A percentile compares a stretch with the other conserved stretches of the same genome.
These are phyloP conservation scores for Chaetomium globosum DNA, from an alignment of 2,329 filamentous ascomycete genomes.

Conservation along the genomic window DNA sequence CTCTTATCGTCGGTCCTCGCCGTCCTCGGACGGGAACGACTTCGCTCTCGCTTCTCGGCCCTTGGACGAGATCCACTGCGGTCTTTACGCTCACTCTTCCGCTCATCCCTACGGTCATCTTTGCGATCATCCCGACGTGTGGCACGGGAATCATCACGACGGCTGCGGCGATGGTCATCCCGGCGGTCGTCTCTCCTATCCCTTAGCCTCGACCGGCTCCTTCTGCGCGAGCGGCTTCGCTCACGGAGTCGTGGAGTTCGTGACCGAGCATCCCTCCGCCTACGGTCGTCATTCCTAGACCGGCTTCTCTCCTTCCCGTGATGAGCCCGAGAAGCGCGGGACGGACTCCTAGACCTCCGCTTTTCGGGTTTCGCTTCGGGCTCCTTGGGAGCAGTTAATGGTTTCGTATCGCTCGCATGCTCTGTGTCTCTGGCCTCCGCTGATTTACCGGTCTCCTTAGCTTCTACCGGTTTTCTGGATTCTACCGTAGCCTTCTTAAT, in stretches of 20 bases:
- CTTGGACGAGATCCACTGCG: constrained; percentile 34
- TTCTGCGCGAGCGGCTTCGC: constrained; percentile 38
- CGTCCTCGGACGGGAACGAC: constrained; percentile 36
- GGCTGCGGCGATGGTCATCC: constrained; percentile 24
- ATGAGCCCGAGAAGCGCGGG: constrained; percentile 34
- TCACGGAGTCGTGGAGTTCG: constrained; percentile 34
- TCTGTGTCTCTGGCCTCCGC: constrained; percentile 26
- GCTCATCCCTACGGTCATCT: constrained; percentile 30
- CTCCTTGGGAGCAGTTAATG: constrained; percentile 26
- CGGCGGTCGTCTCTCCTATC: constrained; percentile 37
- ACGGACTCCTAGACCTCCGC: constrained; percentile 39
- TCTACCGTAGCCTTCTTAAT: constrained; percentile 16
- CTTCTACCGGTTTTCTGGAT: constrained; percentile 37
- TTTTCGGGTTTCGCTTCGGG: constrained; percentile 39
- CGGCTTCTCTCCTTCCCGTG: constrained; percentile 39
- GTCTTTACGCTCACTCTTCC: constrained; percentile 35
- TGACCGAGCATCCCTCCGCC: constrained; percentile 36
- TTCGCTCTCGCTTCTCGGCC: constrained; percentile 39
- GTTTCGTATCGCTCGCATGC: constrained; percentile 37
- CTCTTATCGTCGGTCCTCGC: constrained; percentile 38
- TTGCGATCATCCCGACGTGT: constrained; percentile 38
- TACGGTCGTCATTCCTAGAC: constrained; percentile 40
- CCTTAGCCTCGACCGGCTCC: constrained; percentile 38
- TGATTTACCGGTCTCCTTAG: constrained; percentile 19
- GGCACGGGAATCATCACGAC: constrained; percentile 31